These are phyloP conservation scores for Plasmodium adleri DNA, from an alignment of 169 alveolate species.

Conservation along the genomic window DNA sequence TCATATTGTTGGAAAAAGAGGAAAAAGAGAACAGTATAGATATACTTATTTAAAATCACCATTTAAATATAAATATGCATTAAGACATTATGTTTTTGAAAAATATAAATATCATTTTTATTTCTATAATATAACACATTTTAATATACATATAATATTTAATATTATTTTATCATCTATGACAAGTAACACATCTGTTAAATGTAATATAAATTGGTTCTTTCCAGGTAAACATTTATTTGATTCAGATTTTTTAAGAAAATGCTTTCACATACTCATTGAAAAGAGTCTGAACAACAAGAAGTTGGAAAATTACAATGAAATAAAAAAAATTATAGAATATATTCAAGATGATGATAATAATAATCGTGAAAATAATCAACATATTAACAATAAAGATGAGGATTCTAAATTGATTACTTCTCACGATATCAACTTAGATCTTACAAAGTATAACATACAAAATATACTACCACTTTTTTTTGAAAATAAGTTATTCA, in stretches of 20 bases:
- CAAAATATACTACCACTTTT: conserved; percentile 48
- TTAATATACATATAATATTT: conserved; percentile 70
- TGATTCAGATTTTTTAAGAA: conserved; percentile 32
- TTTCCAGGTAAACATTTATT: conserved; percentile 48
- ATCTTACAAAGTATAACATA: conserved; percentile 40
- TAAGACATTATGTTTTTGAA: conserved; percentile 86
- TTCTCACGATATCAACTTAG: conserved; percentile 23
- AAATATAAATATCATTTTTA: conserved; percentile 80
- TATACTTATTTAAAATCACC: conserved; percentile 84
- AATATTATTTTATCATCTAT: conserved; percentile 67
- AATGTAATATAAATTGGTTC: conserved; percentile 63
- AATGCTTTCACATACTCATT: conserved; percentile 14
- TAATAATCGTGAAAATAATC: neutral
- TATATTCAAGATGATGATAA: neutral
- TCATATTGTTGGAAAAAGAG: conserved; percentile 41
- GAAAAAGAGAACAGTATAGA: conserved; percentile 83
- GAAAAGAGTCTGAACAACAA: neutral
- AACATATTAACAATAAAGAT: conserved; percentile 7
- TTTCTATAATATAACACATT: conserved; percentile 75
- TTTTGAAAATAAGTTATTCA: conserved; percentile 53
- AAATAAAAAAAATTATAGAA: too few relatives aligned
- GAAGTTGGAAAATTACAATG: neutral
- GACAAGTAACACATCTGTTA: conserved; percentile 65
- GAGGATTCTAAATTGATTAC: neutral
- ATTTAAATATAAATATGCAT: conserved; percentile 85